These are phyloP conservation scores for Gastrolobium villosum DNA, from an alignment of 306 rosid species.

Conservation along the genomic window DNA sequence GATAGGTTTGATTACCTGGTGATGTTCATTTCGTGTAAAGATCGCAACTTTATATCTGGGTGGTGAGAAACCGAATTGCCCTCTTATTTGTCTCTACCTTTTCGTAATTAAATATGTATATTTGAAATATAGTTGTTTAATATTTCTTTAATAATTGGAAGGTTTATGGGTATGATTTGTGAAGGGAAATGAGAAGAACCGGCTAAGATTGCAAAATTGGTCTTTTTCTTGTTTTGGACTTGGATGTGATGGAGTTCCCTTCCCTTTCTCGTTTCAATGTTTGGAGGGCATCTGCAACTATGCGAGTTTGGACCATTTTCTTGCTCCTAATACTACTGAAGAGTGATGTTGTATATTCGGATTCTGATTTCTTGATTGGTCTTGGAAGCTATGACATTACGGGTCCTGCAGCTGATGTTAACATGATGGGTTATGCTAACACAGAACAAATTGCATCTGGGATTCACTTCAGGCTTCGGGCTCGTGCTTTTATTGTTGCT, in stretches of 20 bases:
- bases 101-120: neutral
- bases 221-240: slow-evolving; percentile 24
- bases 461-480: slow-evolving; percentile 83
- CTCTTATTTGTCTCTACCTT: neutral
- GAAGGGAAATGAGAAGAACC: slow-evolving; percentile 49
- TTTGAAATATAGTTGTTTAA: neutral
- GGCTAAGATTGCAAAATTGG: slow-evolving; percentile 23
- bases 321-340: slow-evolving; percentile 39
- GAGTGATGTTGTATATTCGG: slow-evolving; percentile 50
- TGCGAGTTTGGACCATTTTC: slow-evolving; percentile 43
- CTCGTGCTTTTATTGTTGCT: slow-evolving; percentile 85
- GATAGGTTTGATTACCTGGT: neutral
- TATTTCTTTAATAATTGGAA: neutral
- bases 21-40: slow-evolving; percentile 33
- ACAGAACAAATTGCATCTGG: slow-evolving; percentile 82
- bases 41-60: slow-evolving; percentile 39
- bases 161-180: slow-evolving; percentile 37
- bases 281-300: slow-evolving; percentile 40
- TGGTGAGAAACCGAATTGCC: slow-evolving; percentile 41
- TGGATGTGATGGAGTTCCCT: slow-evolving; percentile 42
- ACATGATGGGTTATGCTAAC: slow-evolving; percentile 97
- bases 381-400: slow-evolving; percentile 96
- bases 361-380: slow-evolving; percentile 76
- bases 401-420: slow-evolving; percentile 98
- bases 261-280: slow-evolving; percentile 28